Conservation (phyloP, 2,329 filamentous ascomycete species). For the Pseudophaeomoniella oleicola region DNA sequence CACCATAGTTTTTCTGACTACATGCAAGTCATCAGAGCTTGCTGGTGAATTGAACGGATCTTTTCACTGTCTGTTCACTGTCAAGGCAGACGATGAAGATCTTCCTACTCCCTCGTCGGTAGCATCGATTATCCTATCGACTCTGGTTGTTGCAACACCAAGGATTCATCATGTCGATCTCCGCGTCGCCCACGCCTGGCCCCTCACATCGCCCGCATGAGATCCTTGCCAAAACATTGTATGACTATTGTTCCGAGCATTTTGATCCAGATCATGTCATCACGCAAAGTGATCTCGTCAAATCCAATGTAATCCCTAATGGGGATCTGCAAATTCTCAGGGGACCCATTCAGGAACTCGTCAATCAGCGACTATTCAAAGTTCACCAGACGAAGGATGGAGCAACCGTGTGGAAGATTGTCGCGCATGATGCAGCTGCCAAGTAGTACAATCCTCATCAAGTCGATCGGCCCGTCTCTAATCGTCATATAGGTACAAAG, state of each 20-base stretch:
- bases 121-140: too few relatives aligned
- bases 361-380: slow-evolving; percentile 30
- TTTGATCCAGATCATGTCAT: slow-evolving; percentile 27
- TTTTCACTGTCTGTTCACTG: too few relatives aligned
- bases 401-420: slow-evolving; percentile 31
- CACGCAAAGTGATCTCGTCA: slow-evolving; percentile 30
- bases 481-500: slow-evolving; percentile 15
- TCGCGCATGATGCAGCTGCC: slow-evolving; percentile 31
- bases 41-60: too few relatives aligned
- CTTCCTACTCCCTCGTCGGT: slow-evolving; percentile 1
- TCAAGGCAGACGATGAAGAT: not conserved
- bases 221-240: slow-evolving; percentile 20
- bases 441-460: slow-evolving; percentile 20
- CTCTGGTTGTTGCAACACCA: too few relatives aligned
- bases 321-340: slow-evolving; percentile 26
- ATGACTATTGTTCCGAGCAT: slow-evolving; percentile 26
- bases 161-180: not conserved
- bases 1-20: not conserved
- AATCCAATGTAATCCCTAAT: slow-evolving; percentile 26
- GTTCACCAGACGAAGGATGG: slow-evolving; percentile 27
- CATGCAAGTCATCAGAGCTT: too few relatives aligned
- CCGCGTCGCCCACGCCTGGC: slow-evolving; percentile 15
- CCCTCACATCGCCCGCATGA: slow-evolving; percentile 9
- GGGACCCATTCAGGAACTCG: slow-evolving; percentile 28
- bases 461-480: slow-evolving; percentile 1